Evolutionary conservation across 139 green algal genomes (phyloP), one percentile per base, ranked within the genome.

Genomic region (Coelastrella sp.): DNA sequence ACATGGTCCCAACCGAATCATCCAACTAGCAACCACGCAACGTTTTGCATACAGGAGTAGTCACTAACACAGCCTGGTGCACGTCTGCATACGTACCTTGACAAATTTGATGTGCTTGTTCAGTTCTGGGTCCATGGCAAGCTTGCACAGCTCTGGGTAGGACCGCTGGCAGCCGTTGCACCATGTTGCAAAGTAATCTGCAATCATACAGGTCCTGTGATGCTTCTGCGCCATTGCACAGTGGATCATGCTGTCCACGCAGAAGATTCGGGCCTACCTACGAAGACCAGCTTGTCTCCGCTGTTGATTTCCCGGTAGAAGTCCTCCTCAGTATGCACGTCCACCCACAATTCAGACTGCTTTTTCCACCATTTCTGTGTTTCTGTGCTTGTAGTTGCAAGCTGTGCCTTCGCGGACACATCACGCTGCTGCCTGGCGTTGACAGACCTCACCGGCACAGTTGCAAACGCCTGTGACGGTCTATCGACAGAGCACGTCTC

Each of bases 81-180:
- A 4, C 22, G 11, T 82, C 16, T 17, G 2, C 11, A 17, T 22
- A 22, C 89, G 3, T 54, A 93, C 93, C 93, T 95, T 95, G 79
- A 94, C 89, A 61, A 95, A 94, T 61, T 94, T 94, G 83, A 92
- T 83, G 17, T 87, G 86, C 57, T 90, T 92, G 19, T 68, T 32
- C 16, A 95, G 54, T 8, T 94, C 89, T 2, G 80, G 65, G 74
- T 93, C 90, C 10, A 58, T 22, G 0, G 88, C 74, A 14, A 94
- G 13, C 19, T 91, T 92, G 89, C 90, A 94, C 23, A 95, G 83
- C 54, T 94, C 92, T 58, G 93, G 92, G 32, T 94, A 94, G 2
- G 87, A 88, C n/a, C 87, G 86, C 73, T 94, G 79, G 78, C 93
- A 95, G 73, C 92, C 92, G 14, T 92, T 89, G 92, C 93, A 95